Percentiles rank a stretch among this genome's conserved stretches.
Conservation (phyloP, 768 basidiomycete genomes). For the Cytidiella melzeri region DNA sequence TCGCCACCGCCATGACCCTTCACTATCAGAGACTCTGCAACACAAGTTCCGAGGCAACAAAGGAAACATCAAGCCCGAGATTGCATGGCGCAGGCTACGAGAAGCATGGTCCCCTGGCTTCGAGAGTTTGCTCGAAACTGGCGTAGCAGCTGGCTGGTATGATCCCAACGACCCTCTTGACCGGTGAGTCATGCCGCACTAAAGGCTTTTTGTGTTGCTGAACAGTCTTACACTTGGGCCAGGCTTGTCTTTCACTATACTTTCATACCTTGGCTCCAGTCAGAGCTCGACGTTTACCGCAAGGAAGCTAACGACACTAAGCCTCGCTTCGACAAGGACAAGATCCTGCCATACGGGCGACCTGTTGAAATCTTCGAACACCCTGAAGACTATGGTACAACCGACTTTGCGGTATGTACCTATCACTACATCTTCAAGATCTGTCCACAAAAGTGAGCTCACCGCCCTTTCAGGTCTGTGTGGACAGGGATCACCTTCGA, state of each 20-base stretch:
- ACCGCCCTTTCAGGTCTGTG: slow-evolving; percentile 11
- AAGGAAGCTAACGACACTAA: slow-evolving; percentile 4
- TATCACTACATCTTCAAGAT: no score
- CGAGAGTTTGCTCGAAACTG: slow-evolving; percentile 28
- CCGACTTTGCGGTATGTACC: slow-evolving; percentile 31
- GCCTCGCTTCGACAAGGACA: slow-evolving; percentile 25
- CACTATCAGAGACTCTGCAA: slow-evolving; percentile 10
- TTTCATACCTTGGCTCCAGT: slow-evolving; percentile 14
- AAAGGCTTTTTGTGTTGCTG: background rate
- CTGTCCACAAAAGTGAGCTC: background rate
- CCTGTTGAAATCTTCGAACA: slow-evolving; percentile 28
- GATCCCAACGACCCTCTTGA: slow-evolving; percentile 22
- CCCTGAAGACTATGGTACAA: slow-evolving; percentile 23
- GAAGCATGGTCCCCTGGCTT: slow-evolving; percentile 29
- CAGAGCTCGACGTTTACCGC: slow-evolving; percentile 7
- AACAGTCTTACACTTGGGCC: background rate
- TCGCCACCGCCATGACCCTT: slow-evolving; percentile 35
- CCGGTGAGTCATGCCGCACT: slow-evolving; percentile 10
- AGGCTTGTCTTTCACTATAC: slow-evolving; percentile 12
- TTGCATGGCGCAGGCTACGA: slow-evolving; percentile 33
- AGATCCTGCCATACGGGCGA: slow-evolving; percentile 34
- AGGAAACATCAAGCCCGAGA: slow-evolving; percentile 39
- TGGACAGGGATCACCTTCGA: slow-evolving; percentile 12
- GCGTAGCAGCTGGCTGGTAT: slow-evolving; percentile 27
- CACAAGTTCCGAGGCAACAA: slow-evolving; percentile 23